Base-by-base conservation (phyloP, 75 land plant genomes). In the Chamaecyparis obtusa region DNA sequence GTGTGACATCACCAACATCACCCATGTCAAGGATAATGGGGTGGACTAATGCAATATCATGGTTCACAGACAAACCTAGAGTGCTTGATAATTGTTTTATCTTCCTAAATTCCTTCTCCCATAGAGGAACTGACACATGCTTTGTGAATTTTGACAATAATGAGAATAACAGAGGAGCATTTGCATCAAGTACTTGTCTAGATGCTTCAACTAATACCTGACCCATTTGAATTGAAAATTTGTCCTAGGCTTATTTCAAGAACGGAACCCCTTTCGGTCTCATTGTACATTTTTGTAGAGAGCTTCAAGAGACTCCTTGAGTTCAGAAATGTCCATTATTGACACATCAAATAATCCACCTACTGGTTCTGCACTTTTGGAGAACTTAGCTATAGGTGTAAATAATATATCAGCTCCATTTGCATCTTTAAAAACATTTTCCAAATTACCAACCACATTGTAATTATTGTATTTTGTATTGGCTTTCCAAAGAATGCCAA, bases 371-470 rank as follows among this genome's bases (percentile, higher is more conserved):
- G 91, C 84, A 89, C 95, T n/a, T n/a, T n/a, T n/a, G n/a, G n/a
- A n/a, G n/a, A n/a, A n/a, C n/a, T n/a, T n/a, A n/a, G n/a, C n/a
- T 24, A 83, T 55, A 41, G 99, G 98, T 35, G 91, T 91, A 90
- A 95, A 98, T 19, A 93, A 67, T 14, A 98, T 89, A 27, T 95
- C 97, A 86, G 95, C 91, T 89, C 91, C 92, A 60, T 92, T 91
- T 1, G 90, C 90, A 92, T 98, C 99, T 80, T 97, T 96, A 49
- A 98, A 87, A 83, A 98, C 92, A 89, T 98, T 95, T 36, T 98
- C 99, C 74, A 98, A 87, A 83, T n/a, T 97, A 98, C 99, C 99
- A 98, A 87, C 92, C 95, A 87, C 94, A 90, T 87, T 88, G 94
- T 93, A 69, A 92, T 88, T 9, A 95, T 97, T 51, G 93, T 91